A percentile compares a stretch with the other conserved stretches of the same genome.
phyloP scores from a whole-genome alignment of 768 basidiomycete species.

The Suillus placidus region DNA sequence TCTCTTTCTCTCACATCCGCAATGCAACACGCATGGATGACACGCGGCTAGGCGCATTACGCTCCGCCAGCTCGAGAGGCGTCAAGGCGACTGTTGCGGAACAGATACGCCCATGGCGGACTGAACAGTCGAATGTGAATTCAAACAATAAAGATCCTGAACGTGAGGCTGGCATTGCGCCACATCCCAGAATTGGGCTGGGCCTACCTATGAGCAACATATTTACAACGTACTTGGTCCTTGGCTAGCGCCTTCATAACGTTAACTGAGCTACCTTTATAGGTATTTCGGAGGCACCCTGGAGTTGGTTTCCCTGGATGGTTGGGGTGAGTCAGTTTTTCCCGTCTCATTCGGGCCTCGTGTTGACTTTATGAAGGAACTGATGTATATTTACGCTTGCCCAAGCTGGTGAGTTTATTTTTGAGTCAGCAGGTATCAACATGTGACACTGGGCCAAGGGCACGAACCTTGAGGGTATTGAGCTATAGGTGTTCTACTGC shows the following conservation, averaged over 20 bases:
- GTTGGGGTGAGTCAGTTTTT: conserved; percentile 65
- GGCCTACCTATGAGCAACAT: conserved; percentile 91
- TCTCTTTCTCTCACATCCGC: conserved; percentile 87
- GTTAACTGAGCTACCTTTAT: background rate
- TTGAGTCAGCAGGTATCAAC: background rate
- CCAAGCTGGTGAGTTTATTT: conserved; percentile 65
- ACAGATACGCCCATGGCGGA: conserved; percentile 58
- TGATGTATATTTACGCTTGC: conserved; percentile 79
- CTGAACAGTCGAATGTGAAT: conserved; percentile 25
- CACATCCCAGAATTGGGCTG: conserved; percentile 73
- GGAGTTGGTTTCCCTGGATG: conserved; percentile 77
- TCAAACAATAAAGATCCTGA: conserved; percentile 40
- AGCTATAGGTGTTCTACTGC: conserved; percentile 48
- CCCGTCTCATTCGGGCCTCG: background rate
- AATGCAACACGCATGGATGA: conserved; percentile 71
- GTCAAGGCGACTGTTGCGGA: conserved; percentile 81
- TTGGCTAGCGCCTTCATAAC: background rate
- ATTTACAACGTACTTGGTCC: conserved; percentile 67
- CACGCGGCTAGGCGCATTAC: conserved; percentile 67
- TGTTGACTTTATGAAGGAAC: conserved; percentile 53
- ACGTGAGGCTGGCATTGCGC: conserved; percentile 46
- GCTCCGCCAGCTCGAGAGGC: conserved; percentile 62
- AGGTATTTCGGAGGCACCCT: conserved; percentile 86
- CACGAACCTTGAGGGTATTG: conserved; percentile 83
- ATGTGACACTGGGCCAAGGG: conserved; percentile 49